Evolutionary conservation across 2,329 filamentous ascomycete genomes (phyloP).

Genomic region (Beauveria asiatica): DNA sequence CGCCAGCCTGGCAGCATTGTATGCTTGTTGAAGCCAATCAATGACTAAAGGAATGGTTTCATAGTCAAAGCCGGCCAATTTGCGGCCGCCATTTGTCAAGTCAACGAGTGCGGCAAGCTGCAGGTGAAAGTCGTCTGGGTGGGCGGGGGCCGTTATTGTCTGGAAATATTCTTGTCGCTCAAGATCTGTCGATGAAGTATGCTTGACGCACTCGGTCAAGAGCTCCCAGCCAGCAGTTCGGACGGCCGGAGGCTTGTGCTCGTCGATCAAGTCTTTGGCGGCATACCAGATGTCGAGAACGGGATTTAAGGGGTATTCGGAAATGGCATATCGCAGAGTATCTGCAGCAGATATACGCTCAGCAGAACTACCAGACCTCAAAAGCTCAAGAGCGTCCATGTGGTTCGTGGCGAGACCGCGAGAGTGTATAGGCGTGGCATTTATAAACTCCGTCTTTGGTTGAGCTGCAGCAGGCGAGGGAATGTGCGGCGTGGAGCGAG

Average conservation of each 20-base stretch:
- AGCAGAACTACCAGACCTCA: conserved; percentile 42
- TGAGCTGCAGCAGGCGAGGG: conserved; percentile 30
- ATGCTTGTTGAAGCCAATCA: conserved; percentile 49
- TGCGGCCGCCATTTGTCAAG: conserved; percentile 52
- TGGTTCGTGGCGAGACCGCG: conserved; percentile 43
- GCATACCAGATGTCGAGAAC: conserved; percentile 58
- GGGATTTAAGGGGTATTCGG: conserved; percentile 50
- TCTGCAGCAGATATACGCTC: conserved; percentile 51
- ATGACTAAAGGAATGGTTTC: conserved; percentile 55
- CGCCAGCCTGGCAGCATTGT: conserved; percentile 42
- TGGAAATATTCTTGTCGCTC: conserved; percentile 59
- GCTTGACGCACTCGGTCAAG: conserved; percentile 55
- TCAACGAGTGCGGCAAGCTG: conserved; percentile 57
- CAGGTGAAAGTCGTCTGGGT: conserved; percentile 55
- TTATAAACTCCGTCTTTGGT: conserved; percentile 36
- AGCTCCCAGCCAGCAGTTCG: conserved; percentile 58
- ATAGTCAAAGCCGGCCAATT: conserved; percentile 59
- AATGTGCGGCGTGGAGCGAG: conserved; percentile 40
- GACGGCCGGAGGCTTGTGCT: conserved; percentile 42
- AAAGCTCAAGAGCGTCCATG: conserved; percentile 43
- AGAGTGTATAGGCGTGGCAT: conserved; percentile 30
- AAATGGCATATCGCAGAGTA: conserved; percentile 46
- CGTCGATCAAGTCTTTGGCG: conserved; percentile 55
- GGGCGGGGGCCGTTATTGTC: conserved; percentile 47
- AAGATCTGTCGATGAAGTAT: conserved; percentile 53